phyloP scores from a whole-genome alignment of 2,329 filamentous ascomycete species.

The Botryotinia convoluta region DNA sequence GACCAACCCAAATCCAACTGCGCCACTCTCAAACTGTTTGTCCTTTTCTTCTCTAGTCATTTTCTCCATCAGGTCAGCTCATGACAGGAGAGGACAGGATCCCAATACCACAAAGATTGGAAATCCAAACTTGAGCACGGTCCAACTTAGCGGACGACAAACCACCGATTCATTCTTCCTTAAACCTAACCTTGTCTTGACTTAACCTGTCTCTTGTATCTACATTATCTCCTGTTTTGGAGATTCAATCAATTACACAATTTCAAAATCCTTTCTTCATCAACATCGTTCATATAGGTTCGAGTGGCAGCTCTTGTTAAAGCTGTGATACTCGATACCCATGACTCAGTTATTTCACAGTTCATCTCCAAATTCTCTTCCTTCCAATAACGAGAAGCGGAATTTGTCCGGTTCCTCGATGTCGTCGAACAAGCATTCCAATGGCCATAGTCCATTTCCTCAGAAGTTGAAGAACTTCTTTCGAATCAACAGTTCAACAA shows the following conservation, averaged over 20 bases:
- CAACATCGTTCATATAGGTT: conserved; percentile 7
- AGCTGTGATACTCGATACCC: conserved; percentile 28
- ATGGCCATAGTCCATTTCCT: conserved; percentile 58
- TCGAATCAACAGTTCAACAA: conserved; percentile 56
- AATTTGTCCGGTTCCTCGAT: conserved; percentile 37
- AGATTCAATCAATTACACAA: background rate
- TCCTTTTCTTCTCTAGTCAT: background rate
- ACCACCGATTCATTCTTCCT: conserved; percentile 9
- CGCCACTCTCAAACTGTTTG: background rate
- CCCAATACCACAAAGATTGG: background rate
- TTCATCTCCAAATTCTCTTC: conserved; percentile 31
- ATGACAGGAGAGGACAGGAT: background rate
- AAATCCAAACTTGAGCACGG: background rate
- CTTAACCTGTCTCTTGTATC: background rate
- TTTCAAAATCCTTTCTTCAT: background rate
- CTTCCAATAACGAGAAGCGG: conserved; percentile 36
- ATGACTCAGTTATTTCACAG: conserved; percentile 38
- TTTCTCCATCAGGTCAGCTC: background rate
- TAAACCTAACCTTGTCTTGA: background rate
- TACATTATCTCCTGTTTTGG: conserved; percentile 1
- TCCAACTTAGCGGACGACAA: background rate
- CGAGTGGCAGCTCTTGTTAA: conserved; percentile 34
- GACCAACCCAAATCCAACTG: background rate
- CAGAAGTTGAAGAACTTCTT: conserved; percentile 71
- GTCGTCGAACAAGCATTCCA: conserved; percentile 50